Base-by-base conservation (phyloP, 2,329 filamentous ascomycete genomes). In the Dryadomyces quercivorus region DNA sequence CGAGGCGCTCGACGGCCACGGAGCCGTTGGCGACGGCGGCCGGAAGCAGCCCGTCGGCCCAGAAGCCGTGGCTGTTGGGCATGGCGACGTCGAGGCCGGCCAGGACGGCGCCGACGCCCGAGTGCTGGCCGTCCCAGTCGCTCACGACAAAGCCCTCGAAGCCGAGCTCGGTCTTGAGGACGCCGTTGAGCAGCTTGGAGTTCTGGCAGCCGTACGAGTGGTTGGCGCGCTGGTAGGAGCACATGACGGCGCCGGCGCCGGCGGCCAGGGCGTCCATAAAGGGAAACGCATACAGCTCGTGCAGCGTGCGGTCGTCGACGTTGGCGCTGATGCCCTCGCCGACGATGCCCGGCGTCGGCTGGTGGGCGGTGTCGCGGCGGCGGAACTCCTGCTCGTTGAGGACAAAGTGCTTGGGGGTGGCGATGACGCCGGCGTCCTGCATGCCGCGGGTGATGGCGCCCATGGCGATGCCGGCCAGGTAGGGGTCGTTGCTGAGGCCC, bases 1-100 rank as follows among this genome's bases (percentile, higher is more conserved):
- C 83, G 1, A 94, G 64, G 26, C 88, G 77, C 64, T 76, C 82
- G 60, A 84, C 80, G 0, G 79, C 78, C 9, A 94, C 72, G 0
- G 85, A 87, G 4, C 88, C 86, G 61, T 93, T 93, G 34, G 79
- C 70, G n/a, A 94, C 81, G 0, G 86, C 86, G 55, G 86, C 72
- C 0, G 84, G 85, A 55, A 94, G 68, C 63, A 90, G 91, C 0
- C 57, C 57, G 8, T 68, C 61, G 0, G 86, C 88, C 68, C 74
- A 78, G 2, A 81, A 73, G 0, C 74, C 75, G 3, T 63, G 67
- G n/a, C 69, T 69, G 50, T 26, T 51, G 0, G 81, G 81, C 81
- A 85, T 84, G 3, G 81, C 78, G 78, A 92, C 85, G 62, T 94
- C 89, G 2, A 84, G 65, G 0, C 81, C 81, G 5, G 75, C 73